Percentiles rank a stretch among this genome's conserved stretches.
phyloP scores from a whole-genome alignment of 1,139 yeast genomes.

The Hyphopichia wangnamkhiaoensis region DNA sequence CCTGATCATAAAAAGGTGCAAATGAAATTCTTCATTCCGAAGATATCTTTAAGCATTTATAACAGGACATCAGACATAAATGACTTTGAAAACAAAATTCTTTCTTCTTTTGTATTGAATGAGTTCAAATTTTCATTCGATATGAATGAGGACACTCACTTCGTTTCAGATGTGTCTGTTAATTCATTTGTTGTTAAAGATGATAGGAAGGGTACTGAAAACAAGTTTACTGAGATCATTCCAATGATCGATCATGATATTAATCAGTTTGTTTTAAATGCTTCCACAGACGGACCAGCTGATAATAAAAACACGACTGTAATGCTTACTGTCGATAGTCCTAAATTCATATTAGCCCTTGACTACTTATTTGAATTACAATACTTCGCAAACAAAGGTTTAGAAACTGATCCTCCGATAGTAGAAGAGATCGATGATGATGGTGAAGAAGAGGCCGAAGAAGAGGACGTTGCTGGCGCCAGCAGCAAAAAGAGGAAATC shows the following conservation, averaged over 20 bases:
- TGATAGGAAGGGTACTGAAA: conserved; percentile 59
- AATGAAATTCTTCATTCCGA: conserved; percentile 59
- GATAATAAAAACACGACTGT: conserved; percentile 47
- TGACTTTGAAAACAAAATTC: conserved; percentile 41
- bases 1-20: conserved; percentile 43
- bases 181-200: conserved; percentile 80
- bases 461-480: conserved; percentile 4
- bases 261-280: conserved; percentile 70
- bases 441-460: conserved; percentile 10
- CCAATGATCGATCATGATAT: conserved; percentile 66
- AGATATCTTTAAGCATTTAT: conserved; percentile 64
- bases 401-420: conserved; percentile 21
- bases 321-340: conserved; percentile 74
- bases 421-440: conserved; percentile 14
- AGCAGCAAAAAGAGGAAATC: conserved; percentile 3
- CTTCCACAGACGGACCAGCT: conserved; percentile 41
- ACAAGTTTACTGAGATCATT: conserved; percentile 76
- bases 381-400: conserved; percentile 53
- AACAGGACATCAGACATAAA: conserved; percentile 49
- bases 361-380: conserved; percentile 84
- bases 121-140: conserved; percentile 53
- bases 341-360: conserved; percentile 76
- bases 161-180: conserved; percentile 61
- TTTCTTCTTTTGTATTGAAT: conserved; percentile 68
- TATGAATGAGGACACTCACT: conserved; percentile 56